Base-by-base conservation (phyloP, 2,329 filamentous ascomycete genomes). In the Alternaria triticina region DNA sequence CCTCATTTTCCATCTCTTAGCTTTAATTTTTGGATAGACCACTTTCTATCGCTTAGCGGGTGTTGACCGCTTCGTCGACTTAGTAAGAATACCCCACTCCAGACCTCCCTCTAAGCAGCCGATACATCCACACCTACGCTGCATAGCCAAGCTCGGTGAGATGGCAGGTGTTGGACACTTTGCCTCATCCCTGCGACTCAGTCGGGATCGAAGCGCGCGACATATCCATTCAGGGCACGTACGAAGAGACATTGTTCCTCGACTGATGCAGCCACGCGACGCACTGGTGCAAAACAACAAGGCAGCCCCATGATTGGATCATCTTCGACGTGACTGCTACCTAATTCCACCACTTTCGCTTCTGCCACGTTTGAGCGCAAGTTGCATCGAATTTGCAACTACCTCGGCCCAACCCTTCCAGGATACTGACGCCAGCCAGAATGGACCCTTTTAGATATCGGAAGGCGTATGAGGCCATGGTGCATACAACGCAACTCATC, bases 381-480 rank as follows among this genome's bases (percentile, higher is more conserved):
- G 30, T 23, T 28, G 22, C 28, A 49, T 12, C 40, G 17, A 27
- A 11, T 27, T 3, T 12, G 28, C 12, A 56, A 54, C n/a, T 57
- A 20, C 49, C 36, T 43, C 20, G 49, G 47, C 55, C 20, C 46
- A 43, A 58, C 52, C 56, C 61, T 55, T 52, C 57, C 40, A 49
- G 50, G 54, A 54, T 60, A 70, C 68, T 67, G 58, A 70, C 67
- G 58, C 33, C 57, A 61, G 55, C 60, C 68, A 76, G 66, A 65
- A 79, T 79, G 77, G 77, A 79, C 62, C 77, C 77, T 57, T 76
- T 72, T 49, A 71, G 75, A 55, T 79, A 79, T 58, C 73, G 77
- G 30, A 77, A 78, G 59, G 77, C 77, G 45, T 79, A 79, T 63
- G 75, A 76, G 63, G 77, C 77, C 27, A 77, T 79, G 75, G 68